These are phyloP conservation scores for Eutypella sp. DNA, from an alignment of 2,329 filamentous ascomycete species.

Conservation along the genomic window DNA sequence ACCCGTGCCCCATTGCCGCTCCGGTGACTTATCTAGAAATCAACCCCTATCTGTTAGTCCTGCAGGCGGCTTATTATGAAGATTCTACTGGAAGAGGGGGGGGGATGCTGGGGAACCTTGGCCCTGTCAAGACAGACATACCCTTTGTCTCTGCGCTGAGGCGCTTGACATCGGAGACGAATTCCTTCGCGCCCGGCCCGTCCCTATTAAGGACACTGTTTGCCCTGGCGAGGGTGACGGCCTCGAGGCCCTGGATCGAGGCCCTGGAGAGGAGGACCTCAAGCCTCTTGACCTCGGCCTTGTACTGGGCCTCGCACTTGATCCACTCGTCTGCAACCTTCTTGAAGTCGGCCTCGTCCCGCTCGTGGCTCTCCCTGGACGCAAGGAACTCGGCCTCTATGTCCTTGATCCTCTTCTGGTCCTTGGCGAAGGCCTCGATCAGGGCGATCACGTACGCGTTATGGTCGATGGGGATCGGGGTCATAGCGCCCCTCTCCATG, in stretches of 20 bases:
- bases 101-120: background rate
- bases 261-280: conserved; percentile 30
- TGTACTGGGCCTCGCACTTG: conserved; percentile 32
- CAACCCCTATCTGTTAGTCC: no score
- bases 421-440: conserved; percentile 31
- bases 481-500: conserved; percentile 31
- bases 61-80: no score
- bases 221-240: conserved; percentile 38
- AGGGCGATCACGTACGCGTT: conserved; percentile 38
- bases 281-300: conserved; percentile 34
- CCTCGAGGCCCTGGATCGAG: conserved; percentile 36
- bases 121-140: conserved; percentile 3
- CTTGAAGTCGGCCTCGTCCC: conserved; percentile 31
- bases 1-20: no score
- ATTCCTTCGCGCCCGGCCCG: conserved; percentile 21
- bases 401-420: conserved; percentile 24
- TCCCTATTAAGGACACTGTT: conserved; percentile 37
- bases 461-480: conserved; percentile 35
- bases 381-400: conserved; percentile 23
- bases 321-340: conserved; percentile 33
- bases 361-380: conserved; percentile 22
- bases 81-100: conserved; percentile 2
- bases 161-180: conserved; percentile 26
- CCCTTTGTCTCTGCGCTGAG: conserved; percentile 14
- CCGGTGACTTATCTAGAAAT: no score